Conservation (phyloP, 2,329 filamentous ascomycete species). For the Xylogone sp. region DNA sequence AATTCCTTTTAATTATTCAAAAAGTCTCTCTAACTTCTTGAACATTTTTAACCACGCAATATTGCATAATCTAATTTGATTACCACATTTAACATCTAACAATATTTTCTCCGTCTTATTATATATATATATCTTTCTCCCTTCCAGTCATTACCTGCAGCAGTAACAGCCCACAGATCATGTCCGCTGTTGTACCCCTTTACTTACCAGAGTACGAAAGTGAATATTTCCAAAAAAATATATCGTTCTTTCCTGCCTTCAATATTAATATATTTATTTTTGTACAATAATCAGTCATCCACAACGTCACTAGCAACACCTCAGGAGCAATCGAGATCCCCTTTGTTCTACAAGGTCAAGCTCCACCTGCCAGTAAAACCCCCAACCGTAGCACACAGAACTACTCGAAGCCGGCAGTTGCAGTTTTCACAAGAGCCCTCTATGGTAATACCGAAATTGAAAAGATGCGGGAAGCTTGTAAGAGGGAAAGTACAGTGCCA, state of each 20-base stretch:
- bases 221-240: not conserved
- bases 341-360: slow-evolving; percentile 4
- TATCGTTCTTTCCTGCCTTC: too few species aligned
- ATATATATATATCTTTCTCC: too few species aligned
- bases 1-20: too few species aligned
- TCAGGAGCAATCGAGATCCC: slow-evolving; percentile 7
- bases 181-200: slow-evolving; percentile 4
- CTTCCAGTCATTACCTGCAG: too few species aligned
- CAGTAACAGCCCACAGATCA: slow-evolving; percentile 2
- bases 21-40: too few species aligned
- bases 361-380: not conserved
- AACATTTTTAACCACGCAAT: too few species aligned
- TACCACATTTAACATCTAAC: too few species aligned
- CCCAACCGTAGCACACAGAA: slow-evolving; percentile 6
- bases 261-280: not conserved
- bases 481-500: slow-evolving; percentile 11
- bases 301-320: slow-evolving; percentile 7
- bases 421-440: slow-evolving; percentile 6
- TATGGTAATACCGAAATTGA: slow-evolving; percentile 12
- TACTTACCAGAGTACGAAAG: slow-evolving; percentile 9
- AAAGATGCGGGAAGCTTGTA: slow-evolving; percentile 10
- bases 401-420: slow-evolving; percentile 5
- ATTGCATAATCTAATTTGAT: too few species aligned
- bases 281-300: slow-evolving; percentile 3
- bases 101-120: too few species aligned